Conservation (phyloP, 2,329 filamentous ascomycete genomes). For the Bipolaris oryzae region DNA sequence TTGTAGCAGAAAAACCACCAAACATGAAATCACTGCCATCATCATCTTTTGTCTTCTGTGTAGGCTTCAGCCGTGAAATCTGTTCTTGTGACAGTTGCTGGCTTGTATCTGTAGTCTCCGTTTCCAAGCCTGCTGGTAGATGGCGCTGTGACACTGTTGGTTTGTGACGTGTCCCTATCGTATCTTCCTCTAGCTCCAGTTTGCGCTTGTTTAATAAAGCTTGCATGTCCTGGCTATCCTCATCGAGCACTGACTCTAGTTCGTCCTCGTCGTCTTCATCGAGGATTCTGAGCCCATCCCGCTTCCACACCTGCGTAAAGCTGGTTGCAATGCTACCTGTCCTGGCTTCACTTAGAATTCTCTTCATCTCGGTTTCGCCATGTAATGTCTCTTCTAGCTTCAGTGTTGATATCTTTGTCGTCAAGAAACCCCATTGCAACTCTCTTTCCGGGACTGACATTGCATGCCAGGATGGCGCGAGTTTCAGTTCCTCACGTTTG, state of each 20-base stretch:
- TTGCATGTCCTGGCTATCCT: slow-evolving; percentile 40
- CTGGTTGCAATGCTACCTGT: slow-evolving; percentile 48
- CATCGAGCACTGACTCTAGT: slow-evolving; percentile 23
- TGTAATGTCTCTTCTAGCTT: slow-evolving; percentile 49
- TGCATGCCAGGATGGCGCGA: slow-evolving; percentile 50
- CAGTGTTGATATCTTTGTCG: slow-evolving; percentile 47
- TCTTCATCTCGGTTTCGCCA: slow-evolving; percentile 47
- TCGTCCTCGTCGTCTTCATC: slow-evolving; percentile 49
- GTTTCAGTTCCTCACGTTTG: slow-evolving; percentile 40
- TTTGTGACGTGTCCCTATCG: slow-evolving; percentile 3
- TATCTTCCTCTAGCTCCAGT: slow-evolving; percentile 28
- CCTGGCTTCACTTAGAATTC: slow-evolving; percentile 45
- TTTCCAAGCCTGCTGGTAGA: background rate
- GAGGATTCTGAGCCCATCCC: slow-evolving; percentile 55
- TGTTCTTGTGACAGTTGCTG: background rate
- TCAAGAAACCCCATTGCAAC: slow-evolving; percentile 58
- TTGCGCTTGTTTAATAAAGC: slow-evolving; percentile 49
- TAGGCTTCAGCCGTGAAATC: background rate
- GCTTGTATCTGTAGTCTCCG: background rate
- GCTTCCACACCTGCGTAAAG: slow-evolving; percentile 55
- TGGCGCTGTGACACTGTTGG: background rate
- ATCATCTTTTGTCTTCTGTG: background rate
- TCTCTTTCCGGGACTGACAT: slow-evolving; percentile 48
- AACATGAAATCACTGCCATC: slow-evolving; percentile 37
- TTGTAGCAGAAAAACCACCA: slow-evolving; percentile 50